Conservation (phyloP, 2,329 filamentous ascomycete species). For the Fusarium euwallaceae region DNA sequence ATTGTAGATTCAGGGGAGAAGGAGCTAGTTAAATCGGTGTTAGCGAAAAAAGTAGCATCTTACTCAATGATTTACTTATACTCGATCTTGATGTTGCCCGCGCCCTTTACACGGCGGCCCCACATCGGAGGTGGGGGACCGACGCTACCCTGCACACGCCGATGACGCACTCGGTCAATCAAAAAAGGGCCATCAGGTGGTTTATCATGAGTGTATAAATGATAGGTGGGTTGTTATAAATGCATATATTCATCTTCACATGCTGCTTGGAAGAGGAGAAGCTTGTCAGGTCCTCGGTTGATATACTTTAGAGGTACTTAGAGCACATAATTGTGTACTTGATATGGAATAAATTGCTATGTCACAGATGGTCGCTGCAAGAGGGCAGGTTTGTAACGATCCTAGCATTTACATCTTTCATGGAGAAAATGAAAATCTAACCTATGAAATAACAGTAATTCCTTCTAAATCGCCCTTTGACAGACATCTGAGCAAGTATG, state of each 20-base stretch:
- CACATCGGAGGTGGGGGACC: constrained; percentile 19
- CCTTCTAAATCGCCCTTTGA: not conserved
- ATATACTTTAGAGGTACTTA: not conserved
- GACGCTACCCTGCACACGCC: constrained; percentile 29
- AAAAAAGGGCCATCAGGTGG: not conserved
- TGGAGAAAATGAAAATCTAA: not conserved
- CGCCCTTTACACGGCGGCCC: constrained; percentile 22
- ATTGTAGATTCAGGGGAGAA: too few species aligned
- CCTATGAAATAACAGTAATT: not conserved
- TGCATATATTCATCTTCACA: not conserved
- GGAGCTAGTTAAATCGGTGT: not conserved
- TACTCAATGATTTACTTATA: constrained; percentile 15
- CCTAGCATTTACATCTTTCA: not conserved
- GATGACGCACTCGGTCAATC: constrained; percentile 4
- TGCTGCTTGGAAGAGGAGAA: not conserved
- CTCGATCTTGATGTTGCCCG: not conserved
- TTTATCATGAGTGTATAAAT: not conserved
- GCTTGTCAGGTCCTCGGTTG: not conserved
- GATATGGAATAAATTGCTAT: not conserved
- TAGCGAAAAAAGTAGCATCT: not conserved
- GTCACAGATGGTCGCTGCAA: not conserved
- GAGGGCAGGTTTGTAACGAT: not conserved
- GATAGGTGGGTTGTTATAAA: not conserved
- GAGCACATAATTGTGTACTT: not conserved
- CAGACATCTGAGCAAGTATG: not conserved